Evolutionary conservation across 108 stramenopile species (phyloP).

Genomic region (Nannochloropsis gaditana): DNA sequence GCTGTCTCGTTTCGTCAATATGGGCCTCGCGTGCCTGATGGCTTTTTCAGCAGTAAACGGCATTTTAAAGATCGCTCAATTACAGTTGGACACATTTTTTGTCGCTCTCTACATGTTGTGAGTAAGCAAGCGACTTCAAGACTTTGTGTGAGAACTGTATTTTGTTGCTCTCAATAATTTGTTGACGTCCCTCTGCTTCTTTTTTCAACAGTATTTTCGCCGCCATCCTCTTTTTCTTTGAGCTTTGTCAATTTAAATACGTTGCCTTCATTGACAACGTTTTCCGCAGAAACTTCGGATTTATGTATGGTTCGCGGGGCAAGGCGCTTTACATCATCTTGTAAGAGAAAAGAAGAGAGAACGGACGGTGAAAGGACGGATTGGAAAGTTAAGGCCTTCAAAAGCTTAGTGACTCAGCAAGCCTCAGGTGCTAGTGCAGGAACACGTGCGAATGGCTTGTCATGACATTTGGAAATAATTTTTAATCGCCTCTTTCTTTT

Average conservation of each 20-base stretch:
- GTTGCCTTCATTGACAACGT: constrained; percentile 18
- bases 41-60: not conserved
- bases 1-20: not conserved
- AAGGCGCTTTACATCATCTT: not conserved
- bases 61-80: constrained; percentile 5
- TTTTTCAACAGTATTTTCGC: constrained; percentile 5
- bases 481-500: not conserved
- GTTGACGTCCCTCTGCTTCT: not conserved
- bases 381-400: too few species aligned
- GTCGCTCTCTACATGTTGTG: constrained; percentile 1
- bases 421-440: too few species aligned
- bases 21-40: constrained; percentile 12
- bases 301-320: constrained; percentile 9
- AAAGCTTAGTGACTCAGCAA: too few species aligned
- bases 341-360: not conserved
- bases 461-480: not conserved
- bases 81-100: not conserved
- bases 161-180: too few species aligned
- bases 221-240: constrained; percentile 7
- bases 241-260: constrained; percentile 8
- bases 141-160: not conserved
- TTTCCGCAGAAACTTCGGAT: constrained; percentile 23
- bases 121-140: not conserved
- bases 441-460: too few species aligned
- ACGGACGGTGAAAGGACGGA: too few species aligned